Evolutionary conservation across 208 protist genomes (phyloP).

Genomic region (Leishmania mexicana): DNA sequence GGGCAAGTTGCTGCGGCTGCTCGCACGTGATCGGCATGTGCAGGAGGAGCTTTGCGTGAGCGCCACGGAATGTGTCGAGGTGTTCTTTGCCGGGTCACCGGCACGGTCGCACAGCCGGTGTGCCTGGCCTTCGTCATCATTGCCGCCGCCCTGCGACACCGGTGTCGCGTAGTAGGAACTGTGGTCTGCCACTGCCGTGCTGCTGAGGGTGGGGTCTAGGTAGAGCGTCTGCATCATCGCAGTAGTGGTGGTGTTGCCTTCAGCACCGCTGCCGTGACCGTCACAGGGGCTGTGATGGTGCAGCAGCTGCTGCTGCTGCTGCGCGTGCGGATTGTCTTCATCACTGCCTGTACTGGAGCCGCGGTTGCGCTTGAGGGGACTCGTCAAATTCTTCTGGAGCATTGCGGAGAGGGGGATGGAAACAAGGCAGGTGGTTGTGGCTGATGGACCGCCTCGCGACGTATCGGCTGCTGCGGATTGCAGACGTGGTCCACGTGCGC

Average conservation of each 20-base stretch:
- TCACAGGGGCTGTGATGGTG: background rate
- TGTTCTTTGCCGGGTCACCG: background rate
- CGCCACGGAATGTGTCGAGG: conserved; percentile 18
- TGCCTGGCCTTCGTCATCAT: conserved; percentile 11
- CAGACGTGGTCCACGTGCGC: background rate
- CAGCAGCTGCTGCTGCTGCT: conserved; percentile 2
- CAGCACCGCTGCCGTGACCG: background rate
- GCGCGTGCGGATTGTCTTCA: conserved; percentile 8
- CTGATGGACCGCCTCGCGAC: background rate
- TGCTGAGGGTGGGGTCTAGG: conserved; percentile 4
- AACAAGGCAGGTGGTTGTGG: background rate
- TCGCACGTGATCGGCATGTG: conserved; percentile 31
- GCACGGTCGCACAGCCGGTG: background rate
- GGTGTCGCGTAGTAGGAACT: conserved; percentile 28
- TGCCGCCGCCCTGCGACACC: conserved; percentile 7
- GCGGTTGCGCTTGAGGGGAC: conserved; percentile 32
- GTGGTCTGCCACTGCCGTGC: background rate
- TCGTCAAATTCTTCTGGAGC: conserved; percentile 14
- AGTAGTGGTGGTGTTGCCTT: background rate
- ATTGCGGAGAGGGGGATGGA: conserved; percentile 2
- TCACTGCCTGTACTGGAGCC: conserved; percentile 7
- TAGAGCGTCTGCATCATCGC: conserved; percentile 7
- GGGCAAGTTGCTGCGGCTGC: conserved; percentile 29
- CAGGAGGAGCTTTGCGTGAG: conserved; percentile 28
- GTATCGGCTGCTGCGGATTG: background rate